Conservation (phyloP, 1,284 basidiomycete species). For the Inonotus obliquus region DNA sequence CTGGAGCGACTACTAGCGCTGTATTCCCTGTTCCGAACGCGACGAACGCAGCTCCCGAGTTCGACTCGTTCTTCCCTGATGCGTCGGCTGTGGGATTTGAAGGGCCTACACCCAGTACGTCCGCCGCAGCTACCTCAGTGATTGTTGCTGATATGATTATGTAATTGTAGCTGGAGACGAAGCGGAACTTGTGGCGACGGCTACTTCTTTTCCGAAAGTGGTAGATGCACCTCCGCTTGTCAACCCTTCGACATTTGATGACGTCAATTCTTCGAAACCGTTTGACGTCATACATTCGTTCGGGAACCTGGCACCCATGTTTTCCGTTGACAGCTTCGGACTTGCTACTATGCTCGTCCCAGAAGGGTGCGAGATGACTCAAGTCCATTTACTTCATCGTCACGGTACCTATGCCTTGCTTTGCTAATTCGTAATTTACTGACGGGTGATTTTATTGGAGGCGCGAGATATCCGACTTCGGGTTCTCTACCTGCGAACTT, state of each 20-base stretch:
- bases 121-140: not conserved
- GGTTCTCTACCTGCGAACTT: constrained; percentile 11
- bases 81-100: constrained; percentile 43
- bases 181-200: constrained; percentile 43
- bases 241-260: constrained; percentile 33
- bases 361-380: constrained; percentile 43
- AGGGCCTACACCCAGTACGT: constrained; percentile 38
- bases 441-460: not conserved
- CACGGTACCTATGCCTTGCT: constrained; percentile 35
- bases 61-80: constrained; percentile 35
- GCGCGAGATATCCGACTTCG: constrained; percentile 17
- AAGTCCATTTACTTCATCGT: constrained; percentile 52
- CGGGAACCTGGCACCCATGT: constrained; percentile 57
- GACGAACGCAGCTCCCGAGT: constrained; percentile 24
- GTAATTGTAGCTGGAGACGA: constrained; percentile 40
- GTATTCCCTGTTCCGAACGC: constrained; percentile 30
- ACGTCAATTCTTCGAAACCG: constrained; percentile 22
- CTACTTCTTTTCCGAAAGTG: constrained; percentile 35
- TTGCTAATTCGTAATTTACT: not conserved
- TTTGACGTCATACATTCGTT: constrained; percentile 45
- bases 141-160: not conserved
- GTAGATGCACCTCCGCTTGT: constrained; percentile 35
- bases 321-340: constrained; percentile 52
- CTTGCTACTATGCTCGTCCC: constrained; percentile 49
- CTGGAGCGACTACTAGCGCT: constrained; percentile 31